phyloP scores from a whole-genome alignment of 164 flowering plant genomes.

The Houttuynia cordata region DNA sequence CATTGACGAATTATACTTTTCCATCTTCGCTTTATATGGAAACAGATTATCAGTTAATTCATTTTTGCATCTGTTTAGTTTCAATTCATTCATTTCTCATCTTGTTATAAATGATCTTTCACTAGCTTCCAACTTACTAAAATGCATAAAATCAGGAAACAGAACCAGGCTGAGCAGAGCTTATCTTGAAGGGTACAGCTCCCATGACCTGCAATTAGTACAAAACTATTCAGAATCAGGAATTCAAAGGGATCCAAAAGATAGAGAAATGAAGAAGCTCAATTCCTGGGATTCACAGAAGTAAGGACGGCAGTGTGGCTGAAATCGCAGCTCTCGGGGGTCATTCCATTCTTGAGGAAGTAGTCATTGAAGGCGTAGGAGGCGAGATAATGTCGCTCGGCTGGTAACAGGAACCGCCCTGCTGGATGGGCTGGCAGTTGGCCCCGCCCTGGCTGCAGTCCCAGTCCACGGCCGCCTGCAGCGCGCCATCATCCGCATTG shows the following conservation, averaged over 20 bases:
- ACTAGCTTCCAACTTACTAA: too few relatives aligned
- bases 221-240: neutral
- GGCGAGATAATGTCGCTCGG: conserved; percentile 41
- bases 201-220: conserved; percentile 44
- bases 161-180: neutral
- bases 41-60: too few relatives aligned
- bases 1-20: too few relatives aligned
- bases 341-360: conserved; percentile 33
- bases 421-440: conserved; percentile 56
- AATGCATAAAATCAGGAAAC: neutral
- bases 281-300: conserved; percentile 78
- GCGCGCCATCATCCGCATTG: conserved; percentile 68
- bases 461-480: conserved; percentile 74
- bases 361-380: conserved; percentile 82
- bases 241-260: neutral
- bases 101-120: too few relatives aligned
- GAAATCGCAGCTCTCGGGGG: conserved; percentile 53
- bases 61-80: too few relatives aligned
- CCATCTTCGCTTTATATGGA: too few relatives aligned
- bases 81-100: too few relatives aligned
- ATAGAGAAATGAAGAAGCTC: conserved; percentile 4
- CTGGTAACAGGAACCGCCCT: conserved; percentile 55
- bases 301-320: conserved; percentile 52
- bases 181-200: conserved; percentile 68
- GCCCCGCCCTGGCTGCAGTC: conserved; percentile 75